Evolutionary conservation across 1,284 basidiomycete genomes (phyloP).

Genomic region (Peniophora sp.): DNA sequence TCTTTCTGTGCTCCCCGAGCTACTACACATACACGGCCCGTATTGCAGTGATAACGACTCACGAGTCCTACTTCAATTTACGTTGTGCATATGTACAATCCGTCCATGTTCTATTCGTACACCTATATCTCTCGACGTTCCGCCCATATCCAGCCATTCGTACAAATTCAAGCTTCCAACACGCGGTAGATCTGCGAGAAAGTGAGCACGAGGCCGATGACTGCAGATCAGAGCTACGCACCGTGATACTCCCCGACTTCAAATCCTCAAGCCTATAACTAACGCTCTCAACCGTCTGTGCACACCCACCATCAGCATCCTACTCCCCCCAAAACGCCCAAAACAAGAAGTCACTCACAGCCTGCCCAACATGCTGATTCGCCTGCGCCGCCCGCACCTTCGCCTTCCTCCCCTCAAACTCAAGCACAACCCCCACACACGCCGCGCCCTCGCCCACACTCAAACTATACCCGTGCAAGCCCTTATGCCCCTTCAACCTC

Average conservation of each 20-base stretch:
- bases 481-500: conserved; percentile 84
- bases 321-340: conserved; percentile 12
- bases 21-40: too few relatives aligned
- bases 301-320: conserved; percentile 7
- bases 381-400: conserved; percentile 81
- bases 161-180: conserved; percentile 35
- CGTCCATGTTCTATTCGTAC: too few relatives aligned
- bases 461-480: conserved; percentile 65
- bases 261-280: conserved; percentile 86
- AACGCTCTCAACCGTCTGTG: conserved; percentile 66
- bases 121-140: too few relatives aligned
- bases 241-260: conserved; percentile 77
- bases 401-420: conserved; percentile 79
- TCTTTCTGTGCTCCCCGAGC: too few relatives aligned
- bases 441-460: conserved; percentile 52
- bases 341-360: conserved; percentile 34
- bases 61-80: too few relatives aligned
- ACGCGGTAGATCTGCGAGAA: conserved; percentile 41
- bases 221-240: conserved; percentile 23
- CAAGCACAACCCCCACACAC: conserved; percentile 68
- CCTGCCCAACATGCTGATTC: conserved; percentile 69
- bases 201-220: neutral
- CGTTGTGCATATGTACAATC: too few relatives aligned
- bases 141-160: too few relatives aligned
- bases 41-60: too few relatives aligned